These are phyloP conservation scores for Globisporangium mamillatum DNA, from an alignment of 352 stramenopile genomes.

Conservation along the genomic window DNA sequence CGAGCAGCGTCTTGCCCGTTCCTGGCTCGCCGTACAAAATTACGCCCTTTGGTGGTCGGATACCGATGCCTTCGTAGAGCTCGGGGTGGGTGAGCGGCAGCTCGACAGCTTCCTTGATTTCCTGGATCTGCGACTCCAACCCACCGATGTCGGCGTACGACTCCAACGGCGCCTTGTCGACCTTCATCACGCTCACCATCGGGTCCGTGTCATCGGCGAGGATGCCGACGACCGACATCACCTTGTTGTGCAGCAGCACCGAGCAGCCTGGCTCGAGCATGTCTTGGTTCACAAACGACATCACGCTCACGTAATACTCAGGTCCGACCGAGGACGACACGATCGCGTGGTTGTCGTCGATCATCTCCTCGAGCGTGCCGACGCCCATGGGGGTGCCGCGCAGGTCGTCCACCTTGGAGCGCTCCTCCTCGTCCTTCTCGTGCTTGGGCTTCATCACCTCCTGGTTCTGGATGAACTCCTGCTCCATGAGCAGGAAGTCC, in stretches of 20 bases:
- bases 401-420: conserved; percentile 99
- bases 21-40: conserved; percentile 99
- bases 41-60: conserved; percentile 98
- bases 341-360: conserved; percentile 99
- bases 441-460: conserved; percentile 99
- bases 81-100: conserved; percentile 99
- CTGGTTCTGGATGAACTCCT: conserved; percentile 99
- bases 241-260: conserved; percentile 99
- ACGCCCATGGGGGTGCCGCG: conserved; percentile 97
- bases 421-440: conserved; percentile 98
- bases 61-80: conserved; percentile 99
- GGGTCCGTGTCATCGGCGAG: conserved; percentile 98
- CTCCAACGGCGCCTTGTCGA: conserved; percentile 98
- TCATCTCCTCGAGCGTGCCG: conserved; percentile 99
- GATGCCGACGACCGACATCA: conserved; percentile 99
- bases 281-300: conserved; percentile 99
- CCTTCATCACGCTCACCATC: conserved; percentile 99
- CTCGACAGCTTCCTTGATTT: conserved; percentile 95
- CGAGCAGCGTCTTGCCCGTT: conserved; percentile 99
- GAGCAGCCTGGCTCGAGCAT: conserved; percentile 98
- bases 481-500: conserved; percentile 99
- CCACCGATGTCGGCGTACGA: conserved; percentile 99
- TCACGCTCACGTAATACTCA: conserved; percentile 99
- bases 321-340: conserved; percentile 97
- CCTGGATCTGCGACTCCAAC: conserved; percentile 97